Evolutionary conservation across 2,329 filamentous ascomycete species (phyloP).

Genomic region (Aspergillus sp.): DNA sequence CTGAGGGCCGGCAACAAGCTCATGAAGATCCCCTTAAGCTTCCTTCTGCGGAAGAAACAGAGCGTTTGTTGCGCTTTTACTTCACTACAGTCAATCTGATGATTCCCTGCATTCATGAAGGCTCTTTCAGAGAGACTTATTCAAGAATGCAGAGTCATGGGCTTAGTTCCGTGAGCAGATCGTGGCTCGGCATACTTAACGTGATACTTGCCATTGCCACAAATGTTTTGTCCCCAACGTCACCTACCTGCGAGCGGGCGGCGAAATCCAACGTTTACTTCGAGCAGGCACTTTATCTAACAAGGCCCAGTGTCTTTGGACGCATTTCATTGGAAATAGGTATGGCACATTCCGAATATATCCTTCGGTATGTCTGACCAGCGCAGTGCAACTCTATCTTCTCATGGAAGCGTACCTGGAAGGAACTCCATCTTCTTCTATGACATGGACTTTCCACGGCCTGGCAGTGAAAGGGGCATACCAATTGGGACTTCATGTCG

Average conservation of each 20-base stretch:
- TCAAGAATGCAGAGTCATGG: slow-evolving; percentile 6
- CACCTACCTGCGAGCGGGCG: slow-evolving; percentile 9
- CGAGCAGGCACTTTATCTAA: not conserved
- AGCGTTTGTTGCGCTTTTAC: slow-evolving; percentile 12
- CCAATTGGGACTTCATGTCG: slow-evolving; percentile 8
- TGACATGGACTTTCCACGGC: slow-evolving; percentile 11
- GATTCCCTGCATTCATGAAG: slow-evolving; percentile 19
- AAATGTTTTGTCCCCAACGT: slow-evolving; percentile 17
- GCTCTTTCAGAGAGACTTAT: slow-evolving; percentile 17
- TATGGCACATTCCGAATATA: slow-evolving; percentile 1
- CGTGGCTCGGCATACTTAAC: slow-evolving; percentile 16
- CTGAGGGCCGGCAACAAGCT: not conserved
- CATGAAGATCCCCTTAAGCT: slow-evolving; percentile 8
- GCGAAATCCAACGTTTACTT: slow-evolving; percentile 14
- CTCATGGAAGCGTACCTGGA: slow-evolving; percentile 8
- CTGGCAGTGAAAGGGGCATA: slow-evolving; percentile 13
- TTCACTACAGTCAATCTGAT: slow-evolving; percentile 20
- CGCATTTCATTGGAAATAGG: slow-evolving; percentile 18
- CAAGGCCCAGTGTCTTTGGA: not conserved
- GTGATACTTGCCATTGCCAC: slow-evolving; percentile 16
- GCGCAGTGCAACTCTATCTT: not conserved
- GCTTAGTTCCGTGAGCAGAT: not conserved
- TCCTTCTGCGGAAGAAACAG: slow-evolving; percentile 13
- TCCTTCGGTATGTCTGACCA: not conserved
- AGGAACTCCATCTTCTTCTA: slow-evolving; percentile 6